These are phyloP conservation scores for Glarea lozoyensis DNA, from an alignment of 495 filamentous ascomycete genomes.

Conservation along the genomic window DNA sequence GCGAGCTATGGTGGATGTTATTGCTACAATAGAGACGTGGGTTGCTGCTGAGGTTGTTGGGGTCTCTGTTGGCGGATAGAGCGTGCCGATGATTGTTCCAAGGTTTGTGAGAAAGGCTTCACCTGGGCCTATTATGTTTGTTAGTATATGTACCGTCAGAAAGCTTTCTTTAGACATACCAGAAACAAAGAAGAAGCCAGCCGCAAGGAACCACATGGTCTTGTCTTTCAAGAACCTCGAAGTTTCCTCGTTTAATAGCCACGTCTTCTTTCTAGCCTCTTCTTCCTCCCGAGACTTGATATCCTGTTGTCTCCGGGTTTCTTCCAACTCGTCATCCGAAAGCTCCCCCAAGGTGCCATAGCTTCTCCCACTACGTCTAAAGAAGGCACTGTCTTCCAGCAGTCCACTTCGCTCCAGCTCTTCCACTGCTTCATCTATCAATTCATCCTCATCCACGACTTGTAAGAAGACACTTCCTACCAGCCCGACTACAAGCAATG, in stretches of 20 bases:
- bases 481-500: constrained; percentile 60
- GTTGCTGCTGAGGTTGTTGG: constrained; percentile 64
- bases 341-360: constrained; percentile 24
- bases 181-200: constrained; percentile 80
- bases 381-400: constrained; percentile 63
- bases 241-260: constrained; percentile 83
- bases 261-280: constrained; percentile 67
- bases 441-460: constrained; percentile 52
- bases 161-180: constrained; percentile 11
- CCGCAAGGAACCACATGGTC: constrained; percentile 91
- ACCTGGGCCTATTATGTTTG: constrained; percentile 81
- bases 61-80: constrained; percentile 50
- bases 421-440: constrained; percentile 80
- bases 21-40: constrained; percentile 83
- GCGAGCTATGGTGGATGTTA: constrained; percentile 84
- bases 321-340: constrained; percentile 18
- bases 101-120: constrained; percentile 98
- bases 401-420: constrained; percentile 78
- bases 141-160: too few relatives aligned
- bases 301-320: constrained; percentile 34
- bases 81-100: constrained; percentile 82
- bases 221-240: constrained; percentile 70
- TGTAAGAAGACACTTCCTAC: constrained; percentile 63
- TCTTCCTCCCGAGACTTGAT: constrained; percentile 47
- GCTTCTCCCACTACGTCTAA: constrained; percentile 31